Evolutionary conservation across 2,329 filamentous ascomycete species (phyloP).

Genomic region (Fusarium miscanthi): DNA sequence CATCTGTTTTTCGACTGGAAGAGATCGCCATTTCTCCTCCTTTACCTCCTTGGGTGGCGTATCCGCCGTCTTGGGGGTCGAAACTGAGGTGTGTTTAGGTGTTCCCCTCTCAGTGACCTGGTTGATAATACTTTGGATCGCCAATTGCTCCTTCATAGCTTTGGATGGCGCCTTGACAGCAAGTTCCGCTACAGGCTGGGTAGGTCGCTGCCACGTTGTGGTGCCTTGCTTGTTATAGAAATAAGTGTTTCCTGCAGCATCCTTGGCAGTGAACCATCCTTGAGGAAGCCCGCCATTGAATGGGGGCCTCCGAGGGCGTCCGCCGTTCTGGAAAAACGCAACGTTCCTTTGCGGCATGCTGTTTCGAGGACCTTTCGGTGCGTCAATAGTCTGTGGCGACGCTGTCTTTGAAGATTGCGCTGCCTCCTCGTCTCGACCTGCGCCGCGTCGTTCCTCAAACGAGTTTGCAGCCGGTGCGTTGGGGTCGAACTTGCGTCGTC

Average conservation of each 20-base stretch:
- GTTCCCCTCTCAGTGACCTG: slow-evolving; percentile 77
- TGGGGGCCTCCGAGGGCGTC: slow-evolving; percentile 66
- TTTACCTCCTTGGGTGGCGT: slow-evolving; percentile 68
- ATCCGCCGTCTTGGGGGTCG: slow-evolving; percentile 72
- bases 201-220: slow-evolving; percentile 86
- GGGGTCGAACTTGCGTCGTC: slow-evolving; percentile 85
- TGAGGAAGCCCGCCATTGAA: slow-evolving; percentile 71
- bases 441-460: slow-evolving; percentile 70
- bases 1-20: slow-evolving; percentile 87
- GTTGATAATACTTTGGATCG: slow-evolving; percentile 86
- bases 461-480: slow-evolving; percentile 67
- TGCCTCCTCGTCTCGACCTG: slow-evolving; percentile 56
- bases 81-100: slow-evolving; percentile 65
- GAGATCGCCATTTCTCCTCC: slow-evolving; percentile 76
- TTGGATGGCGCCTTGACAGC: slow-evolving; percentile 73
- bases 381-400: slow-evolving; percentile 60
- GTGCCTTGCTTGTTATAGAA: slow-evolving; percentile 84
- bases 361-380: slow-evolving; percentile 70
- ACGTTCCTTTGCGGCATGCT: slow-evolving; percentile 66
- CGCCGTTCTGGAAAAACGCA: slow-evolving; percentile 60
- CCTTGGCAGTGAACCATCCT: slow-evolving; percentile 87
- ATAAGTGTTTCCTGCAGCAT: slow-evolving; percentile 78
- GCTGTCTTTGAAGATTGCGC: slow-evolving; percentile 54
- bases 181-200: slow-evolving; percentile 72
- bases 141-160: slow-evolving; percentile 72